These are phyloP conservation scores for Trichoderma gamsii DNA, from an alignment of 495 filamentous ascomycete species.

Conservation along the genomic window DNA sequence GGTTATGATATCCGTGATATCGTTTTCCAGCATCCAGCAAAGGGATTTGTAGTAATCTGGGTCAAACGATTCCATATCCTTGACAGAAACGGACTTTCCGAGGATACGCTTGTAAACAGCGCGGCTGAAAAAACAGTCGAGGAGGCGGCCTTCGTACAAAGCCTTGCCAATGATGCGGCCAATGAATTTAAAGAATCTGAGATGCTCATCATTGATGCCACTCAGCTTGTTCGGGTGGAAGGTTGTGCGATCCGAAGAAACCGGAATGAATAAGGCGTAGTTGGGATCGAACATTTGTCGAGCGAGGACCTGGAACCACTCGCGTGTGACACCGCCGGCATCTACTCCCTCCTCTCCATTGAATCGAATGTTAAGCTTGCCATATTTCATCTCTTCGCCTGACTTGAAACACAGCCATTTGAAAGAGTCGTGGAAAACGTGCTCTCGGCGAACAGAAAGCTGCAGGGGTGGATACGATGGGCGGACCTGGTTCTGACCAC, in stretches of 20 bases:
- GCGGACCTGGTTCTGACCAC: slow-evolving; percentile 52
- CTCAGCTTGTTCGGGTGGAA: slow-evolving; percentile 97
- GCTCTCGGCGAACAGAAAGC: slow-evolving; percentile 82
- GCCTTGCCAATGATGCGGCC: slow-evolving; percentile 98
- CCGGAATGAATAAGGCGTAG: slow-evolving; percentile 92
- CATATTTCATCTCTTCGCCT: slow-evolving; percentile 94
- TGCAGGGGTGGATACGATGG: slow-evolving; percentile 66
- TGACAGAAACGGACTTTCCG: slow-evolving; percentile 88
- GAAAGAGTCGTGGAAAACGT: slow-evolving; percentile 98
- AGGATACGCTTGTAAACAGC: slow-evolving; percentile 98
- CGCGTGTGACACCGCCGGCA: slow-evolving; percentile 92
- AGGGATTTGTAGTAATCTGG: slow-evolving; percentile 99
- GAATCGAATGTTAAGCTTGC: slow-evolving; percentile 96
- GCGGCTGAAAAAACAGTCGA: slow-evolving; percentile 98
- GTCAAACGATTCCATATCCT: slow-evolving; percentile 99
- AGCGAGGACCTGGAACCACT: slow-evolving; percentile 98
- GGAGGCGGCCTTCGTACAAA: slow-evolving; percentile 88
- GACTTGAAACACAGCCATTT: slow-evolving; percentile 92
- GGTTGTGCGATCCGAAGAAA: slow-evolving; percentile 95
- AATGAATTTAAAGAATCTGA: slow-evolving; percentile 99
- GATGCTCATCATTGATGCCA: slow-evolving; percentile 88
- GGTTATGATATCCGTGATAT: slow-evolving; percentile 98
- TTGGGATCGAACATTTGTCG: slow-evolving; percentile 99
- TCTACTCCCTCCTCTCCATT: slow-evolving; percentile 96
- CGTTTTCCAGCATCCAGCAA: slow-evolving; percentile 96